A percentile compares a stretch with the other conserved stretches of the same genome.
These are phyloP conservation scores for Beauveria caledonica DNA, from an alignment of 2,329 filamentous ascomycete species.

Conservation along the genomic window DNA sequence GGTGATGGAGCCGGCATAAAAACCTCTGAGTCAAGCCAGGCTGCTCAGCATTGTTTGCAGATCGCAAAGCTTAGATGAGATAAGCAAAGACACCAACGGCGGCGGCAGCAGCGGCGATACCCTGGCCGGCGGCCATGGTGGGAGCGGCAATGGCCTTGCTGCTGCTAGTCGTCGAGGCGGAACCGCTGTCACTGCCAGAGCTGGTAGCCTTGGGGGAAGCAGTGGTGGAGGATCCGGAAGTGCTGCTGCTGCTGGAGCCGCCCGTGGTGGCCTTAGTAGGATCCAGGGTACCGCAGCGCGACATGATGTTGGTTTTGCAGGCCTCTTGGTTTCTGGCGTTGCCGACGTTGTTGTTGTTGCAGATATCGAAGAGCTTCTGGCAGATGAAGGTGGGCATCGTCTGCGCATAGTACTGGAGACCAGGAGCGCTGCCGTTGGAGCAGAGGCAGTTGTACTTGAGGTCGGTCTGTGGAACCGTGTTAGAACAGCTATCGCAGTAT, in stretches of 20 bases:
- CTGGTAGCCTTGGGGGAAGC: slow-evolving; percentile 16
- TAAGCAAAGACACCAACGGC: slow-evolving; percentile 46
- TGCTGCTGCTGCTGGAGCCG: slow-evolving; percentile 12
- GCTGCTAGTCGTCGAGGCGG: slow-evolving; percentile 30
- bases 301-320: slow-evolving; percentile 40
- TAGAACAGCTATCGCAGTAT: slow-evolving; percentile 5
- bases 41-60: neutral
- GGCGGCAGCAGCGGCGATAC: slow-evolving; percentile 37
- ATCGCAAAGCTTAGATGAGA: slow-evolving; percentile 31
- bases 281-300: slow-evolving; percentile 35
- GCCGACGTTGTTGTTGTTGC: slow-evolving; percentile 35
- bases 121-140: slow-evolving; percentile 35
- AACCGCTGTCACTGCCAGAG: slow-evolving; percentile 17
- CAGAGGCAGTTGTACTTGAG: slow-evolving; percentile 43
- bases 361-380: slow-evolving; percentile 38
- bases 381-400: slow-evolving; percentile 47
- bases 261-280: slow-evolving; percentile 27
- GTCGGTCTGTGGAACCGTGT: slow-evolving; percentile 23
- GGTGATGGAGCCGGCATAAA: slow-evolving; percentile 1
- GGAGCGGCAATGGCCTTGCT: slow-evolving; percentile 28
- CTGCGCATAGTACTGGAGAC: slow-evolving; percentile 45
- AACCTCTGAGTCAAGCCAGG: slow-evolving; percentile 1
- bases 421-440: slow-evolving; percentile 39
- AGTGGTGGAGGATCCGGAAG: slow-evolving; percentile 18
- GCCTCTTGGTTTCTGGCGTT: slow-evolving; percentile 35